Percentiles rank a stretch among this genome's conserved stretches.
phyloP scores from a whole-genome alignment of 345 rosid genomes.

The Lumnitzera littorea region DNA sequence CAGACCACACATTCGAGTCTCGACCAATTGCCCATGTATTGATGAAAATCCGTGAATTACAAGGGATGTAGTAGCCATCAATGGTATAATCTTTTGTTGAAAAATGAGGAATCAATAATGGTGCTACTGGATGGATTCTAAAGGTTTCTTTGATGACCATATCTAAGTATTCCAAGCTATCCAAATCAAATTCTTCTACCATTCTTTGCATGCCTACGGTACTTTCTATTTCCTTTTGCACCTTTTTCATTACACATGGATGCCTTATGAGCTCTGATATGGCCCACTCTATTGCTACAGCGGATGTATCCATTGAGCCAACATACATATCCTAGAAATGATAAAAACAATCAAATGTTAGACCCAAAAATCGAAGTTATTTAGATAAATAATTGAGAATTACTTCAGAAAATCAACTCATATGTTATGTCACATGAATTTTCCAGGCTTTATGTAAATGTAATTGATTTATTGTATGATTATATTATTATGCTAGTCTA shows the following conservation, averaged over 20 bases:
- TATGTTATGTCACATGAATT: no score
- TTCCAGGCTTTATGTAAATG: no score
- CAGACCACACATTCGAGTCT: conserved; percentile 25
- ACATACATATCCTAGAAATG: conserved; percentile 22
- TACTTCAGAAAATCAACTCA: no score
- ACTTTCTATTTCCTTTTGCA: conserved; percentile 31
- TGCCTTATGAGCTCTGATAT: conserved; percentile 26
- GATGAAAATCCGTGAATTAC: conserved; percentile 21
- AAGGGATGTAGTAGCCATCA: conserved; percentile 25
- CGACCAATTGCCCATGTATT: conserved; percentile 39
- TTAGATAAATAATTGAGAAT: no score
- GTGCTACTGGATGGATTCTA: conserved; percentile 39
- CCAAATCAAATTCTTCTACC: conserved; percentile 41
- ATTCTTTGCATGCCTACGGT: conserved; percentile 28
- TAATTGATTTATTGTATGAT: no score
- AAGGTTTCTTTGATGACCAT: conserved; percentile 40
- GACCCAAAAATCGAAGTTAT: no score
- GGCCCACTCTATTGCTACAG: conserved; percentile 27
- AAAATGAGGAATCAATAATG: conserved; percentile 25
- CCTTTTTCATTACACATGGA: conserved; percentile 22
- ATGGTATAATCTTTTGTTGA: conserved; percentile 24
- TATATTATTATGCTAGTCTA: no score
- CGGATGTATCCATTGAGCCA: conserved; percentile 24
- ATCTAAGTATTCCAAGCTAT: conserved; percentile 22
- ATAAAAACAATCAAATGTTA: not conserved